Evolutionary conservation across 2,329 filamentous ascomycete genomes (phyloP).

Genomic region (Aspergillus versicolor): DNA sequence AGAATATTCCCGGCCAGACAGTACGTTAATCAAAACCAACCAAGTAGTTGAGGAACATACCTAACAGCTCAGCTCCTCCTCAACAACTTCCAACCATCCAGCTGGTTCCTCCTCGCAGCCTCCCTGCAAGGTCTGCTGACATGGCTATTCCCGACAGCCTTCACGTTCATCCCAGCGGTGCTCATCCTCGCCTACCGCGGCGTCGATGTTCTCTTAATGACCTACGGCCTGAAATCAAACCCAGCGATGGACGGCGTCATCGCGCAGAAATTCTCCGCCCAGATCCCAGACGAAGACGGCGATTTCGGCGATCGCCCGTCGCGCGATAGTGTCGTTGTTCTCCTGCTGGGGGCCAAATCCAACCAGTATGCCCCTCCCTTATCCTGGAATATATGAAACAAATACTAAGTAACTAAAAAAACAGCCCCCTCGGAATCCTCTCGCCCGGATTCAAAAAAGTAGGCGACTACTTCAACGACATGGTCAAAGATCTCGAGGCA

Average conservation of each 20-base stretch:
- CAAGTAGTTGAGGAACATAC: no score
- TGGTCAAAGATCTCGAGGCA: background rate
- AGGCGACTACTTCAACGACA: background rate
- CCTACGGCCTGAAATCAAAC: background rate
- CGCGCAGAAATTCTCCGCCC: background rate
- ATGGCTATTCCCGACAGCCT: slow-evolving; percentile 3
- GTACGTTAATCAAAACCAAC: background rate
- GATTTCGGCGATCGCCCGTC: background rate
- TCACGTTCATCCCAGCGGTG: background rate
- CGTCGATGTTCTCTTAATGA: background rate
- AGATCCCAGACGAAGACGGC: background rate
- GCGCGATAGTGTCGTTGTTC: background rate
- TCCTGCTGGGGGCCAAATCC: background rate
- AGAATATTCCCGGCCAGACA: background rate
- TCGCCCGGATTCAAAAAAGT: background rate
- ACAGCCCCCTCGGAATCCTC: slow-evolving; percentile 2
- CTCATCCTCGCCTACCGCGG: background rate
- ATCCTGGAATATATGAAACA: no score
- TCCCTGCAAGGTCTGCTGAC: background rate
- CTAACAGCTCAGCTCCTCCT: background rate
- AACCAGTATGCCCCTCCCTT: background rate
- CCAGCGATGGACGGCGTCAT: slow-evolving; percentile 1
- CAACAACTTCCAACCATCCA: slow-evolving; percentile 3
- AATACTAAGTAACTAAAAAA: no score
- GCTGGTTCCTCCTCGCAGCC: background rate